These are phyloP conservation scores for Knoxia roxburghii DNA, from an alignment of 257 asterid genomes.

Conservation along the genomic window DNA sequence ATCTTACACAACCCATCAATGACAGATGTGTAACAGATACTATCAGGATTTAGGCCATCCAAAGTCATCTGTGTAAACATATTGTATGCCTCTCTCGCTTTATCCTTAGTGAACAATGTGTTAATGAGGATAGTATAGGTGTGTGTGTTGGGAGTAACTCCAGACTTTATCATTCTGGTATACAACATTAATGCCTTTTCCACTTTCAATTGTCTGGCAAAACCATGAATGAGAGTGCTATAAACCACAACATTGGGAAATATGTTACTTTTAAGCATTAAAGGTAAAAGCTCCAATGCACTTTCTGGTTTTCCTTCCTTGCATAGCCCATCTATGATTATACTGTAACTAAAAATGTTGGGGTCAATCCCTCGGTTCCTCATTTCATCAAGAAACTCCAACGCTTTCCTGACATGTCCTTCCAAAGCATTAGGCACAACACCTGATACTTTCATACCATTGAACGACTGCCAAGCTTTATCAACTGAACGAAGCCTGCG, in stretches of 20 bases:
- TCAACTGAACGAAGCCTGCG: slow-evolving; percentile 33
- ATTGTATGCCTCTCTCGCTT: slow-evolving; percentile 34
- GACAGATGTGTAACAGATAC: slow-evolving; percentile 42
- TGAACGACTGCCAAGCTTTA: slow-evolving; percentile 28
- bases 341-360: slow-evolving; percentile 30
- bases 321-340: slow-evolving; percentile 37
- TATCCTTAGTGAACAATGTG: slow-evolving; percentile 24
- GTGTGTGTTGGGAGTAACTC: slow-evolving; percentile 41
- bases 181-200: slow-evolving; percentile 38
- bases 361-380: slow-evolving; percentile 26
- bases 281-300: slow-evolving; percentile 50
- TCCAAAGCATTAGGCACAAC: slow-evolving; percentile 20
- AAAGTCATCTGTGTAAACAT: slow-evolving; percentile 35
- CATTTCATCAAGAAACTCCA: slow-evolving; percentile 36
- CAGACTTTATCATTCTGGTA: slow-evolving; percentile 39
- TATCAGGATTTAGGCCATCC: slow-evolving; percentile 34
- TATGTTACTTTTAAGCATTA: slow-evolving; percentile 42
- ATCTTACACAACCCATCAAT: slow-evolving; percentile 46
- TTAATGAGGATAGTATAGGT: slow-evolving; percentile 45
- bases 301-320: slow-evolving; percentile 34
- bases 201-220: slow-evolving; percentile 37
- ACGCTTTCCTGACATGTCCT: slow-evolving; percentile 36
- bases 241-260: slow-evolving; percentile 46
- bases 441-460: slow-evolving; percentile 31
- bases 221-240: slow-evolving; percentile 47